Evolutionary conservation across 2,329 filamentous ascomycete species (phyloP).

Genomic region (Pyricularia sp.): DNA sequence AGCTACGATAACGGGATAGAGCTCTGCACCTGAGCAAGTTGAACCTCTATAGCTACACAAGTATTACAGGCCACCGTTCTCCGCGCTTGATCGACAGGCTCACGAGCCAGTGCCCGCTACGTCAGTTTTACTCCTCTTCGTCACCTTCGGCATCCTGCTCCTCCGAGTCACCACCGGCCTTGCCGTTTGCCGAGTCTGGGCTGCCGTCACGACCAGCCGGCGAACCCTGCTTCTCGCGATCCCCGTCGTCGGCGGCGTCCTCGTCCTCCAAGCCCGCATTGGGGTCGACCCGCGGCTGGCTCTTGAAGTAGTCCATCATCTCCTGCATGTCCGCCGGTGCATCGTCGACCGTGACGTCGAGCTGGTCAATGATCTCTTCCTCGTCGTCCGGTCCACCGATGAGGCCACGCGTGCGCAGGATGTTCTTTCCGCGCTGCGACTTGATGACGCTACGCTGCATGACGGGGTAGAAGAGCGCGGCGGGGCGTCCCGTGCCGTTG

Average conservation of each 20-base stretch:
- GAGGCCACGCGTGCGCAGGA: constrained; percentile 37
- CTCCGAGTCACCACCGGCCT: constrained; percentile 11
- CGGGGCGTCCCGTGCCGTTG: constrained; percentile 27
- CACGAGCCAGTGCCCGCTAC: neutral
- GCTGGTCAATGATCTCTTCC: constrained; percentile 39
- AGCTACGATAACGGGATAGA: neutral
- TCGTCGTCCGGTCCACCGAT: constrained; percentile 11
- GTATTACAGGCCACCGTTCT: neutral
- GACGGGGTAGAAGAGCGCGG: constrained; percentile 55
- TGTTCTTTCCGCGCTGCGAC: constrained; percentile 50
- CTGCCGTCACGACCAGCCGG: constrained; percentile 3
- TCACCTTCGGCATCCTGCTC: constrained; percentile 33
- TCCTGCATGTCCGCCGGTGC: constrained; percentile 38
- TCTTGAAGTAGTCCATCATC: constrained; percentile 39
- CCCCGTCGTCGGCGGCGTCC: constrained; percentile 7
- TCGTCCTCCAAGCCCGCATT: constrained; percentile 16
- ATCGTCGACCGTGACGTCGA: constrained; percentile 41
- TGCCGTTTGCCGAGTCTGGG: constrained; percentile 7
- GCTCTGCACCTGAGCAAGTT: neutral
- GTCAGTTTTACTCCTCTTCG: constrained; percentile 21
- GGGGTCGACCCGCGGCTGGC: constrained; percentile 33
- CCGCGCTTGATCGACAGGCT: neutral
- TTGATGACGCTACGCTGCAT: constrained; percentile 51
- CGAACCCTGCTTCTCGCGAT: neutral
- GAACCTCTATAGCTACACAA: neutral